A percentile compares a stretch with the other conserved stretches of the same genome.
Conservation (phyloP, 441 rosid species). For the Jatropha podagrica region DNA sequence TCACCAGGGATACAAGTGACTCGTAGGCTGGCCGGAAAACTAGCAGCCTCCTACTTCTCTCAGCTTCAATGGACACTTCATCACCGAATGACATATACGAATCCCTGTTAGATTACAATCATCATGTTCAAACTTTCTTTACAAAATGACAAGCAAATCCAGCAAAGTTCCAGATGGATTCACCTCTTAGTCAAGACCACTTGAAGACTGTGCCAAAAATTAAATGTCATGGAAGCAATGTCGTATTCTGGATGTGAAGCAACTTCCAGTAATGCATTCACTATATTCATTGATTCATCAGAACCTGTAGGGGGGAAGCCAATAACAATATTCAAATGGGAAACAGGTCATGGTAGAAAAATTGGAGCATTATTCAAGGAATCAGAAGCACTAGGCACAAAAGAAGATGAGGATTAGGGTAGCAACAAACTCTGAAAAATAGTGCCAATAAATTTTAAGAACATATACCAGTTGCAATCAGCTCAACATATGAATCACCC, state of each 20-base stretch:
- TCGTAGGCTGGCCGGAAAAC: constrained; percentile 75
- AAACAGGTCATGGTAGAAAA: constrained; percentile 15
- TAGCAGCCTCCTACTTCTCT: constrained; percentile 85
- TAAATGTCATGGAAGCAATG: constrained; percentile 99
- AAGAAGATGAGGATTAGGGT: not conserved
- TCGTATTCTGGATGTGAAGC: constrained; percentile 95
- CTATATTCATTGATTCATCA: constrained; percentile 85
- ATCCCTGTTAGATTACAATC: constrained; percentile 59
- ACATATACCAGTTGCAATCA: constrained; percentile 83
- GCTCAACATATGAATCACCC: constrained; percentile 97
- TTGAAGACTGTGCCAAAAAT: constrained; percentile 99
- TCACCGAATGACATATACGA: constrained; percentile 61
- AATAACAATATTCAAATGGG: constrained; percentile 4
- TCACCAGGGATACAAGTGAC: constrained; percentile 90
- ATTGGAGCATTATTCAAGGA: constrained; percentile 16
- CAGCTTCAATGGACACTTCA: constrained; percentile 74
- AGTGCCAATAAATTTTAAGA: constrained; percentile 21
- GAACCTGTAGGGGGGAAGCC: constrained; percentile 54
- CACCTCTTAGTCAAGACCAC: constrained; percentile 83
- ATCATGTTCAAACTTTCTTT: constrained; percentile 28
- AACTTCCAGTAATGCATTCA: constrained; percentile 83
- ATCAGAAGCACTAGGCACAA: constrained; percentile 18
- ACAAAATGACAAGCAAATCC: constrained; percentile 18
- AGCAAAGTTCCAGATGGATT: constrained; percentile 25
- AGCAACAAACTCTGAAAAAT: constrained; percentile 21